Base-by-base conservation (phyloP, 805 yeast species). In the Komagataella pseudopastoris region DNA sequence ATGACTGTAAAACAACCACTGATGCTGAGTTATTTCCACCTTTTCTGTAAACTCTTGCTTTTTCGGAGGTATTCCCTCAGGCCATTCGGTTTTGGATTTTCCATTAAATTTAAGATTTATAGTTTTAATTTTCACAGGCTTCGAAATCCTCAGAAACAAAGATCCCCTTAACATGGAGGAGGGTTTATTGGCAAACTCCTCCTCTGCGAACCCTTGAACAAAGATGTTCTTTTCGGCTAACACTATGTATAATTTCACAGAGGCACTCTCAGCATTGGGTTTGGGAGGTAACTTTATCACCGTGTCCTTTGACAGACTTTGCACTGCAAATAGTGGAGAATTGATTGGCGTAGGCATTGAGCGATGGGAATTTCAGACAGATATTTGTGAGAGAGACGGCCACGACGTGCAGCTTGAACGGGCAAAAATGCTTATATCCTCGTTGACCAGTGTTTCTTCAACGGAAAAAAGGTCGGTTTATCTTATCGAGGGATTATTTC, bases 61-160 rank as follows among this genome's bases (percentile, higher is more conserved):
- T 62, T 85, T 87, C 0, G 97, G 96, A 0, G 98, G 98, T 17
- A 91, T 90, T 2, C 99, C 99, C 61, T 93, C 97, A 2, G 97
- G 97, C 96, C 97, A 90, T 54, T 90, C 96, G 0, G 96, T 90
- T 56, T 85, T 74, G 44, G 85, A 77, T 1, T 64, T 61, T 1
- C 96, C 97, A 50, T 74, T 73, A 58, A 90, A 80, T 1, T 72
- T 69, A 49, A 90, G 69, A 4, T 69, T 63, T 10, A 90, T 77
- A 17, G 76, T 63, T 63, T 85, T 87, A 54, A 90, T 69, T 62
- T 81, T 86, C 24, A 83, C 72, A 0, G 91, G 83, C 59, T 88
- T 88, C 48, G 80, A 59, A 5, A 90, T 76, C 49, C 90, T 72
- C 2, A 90, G 54, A 49, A 83, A 76, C 17, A 90, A 67, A 24